Conservation (phyloP, 176 grass and related monocot genomes). For the Bromus sterilis region DNA sequence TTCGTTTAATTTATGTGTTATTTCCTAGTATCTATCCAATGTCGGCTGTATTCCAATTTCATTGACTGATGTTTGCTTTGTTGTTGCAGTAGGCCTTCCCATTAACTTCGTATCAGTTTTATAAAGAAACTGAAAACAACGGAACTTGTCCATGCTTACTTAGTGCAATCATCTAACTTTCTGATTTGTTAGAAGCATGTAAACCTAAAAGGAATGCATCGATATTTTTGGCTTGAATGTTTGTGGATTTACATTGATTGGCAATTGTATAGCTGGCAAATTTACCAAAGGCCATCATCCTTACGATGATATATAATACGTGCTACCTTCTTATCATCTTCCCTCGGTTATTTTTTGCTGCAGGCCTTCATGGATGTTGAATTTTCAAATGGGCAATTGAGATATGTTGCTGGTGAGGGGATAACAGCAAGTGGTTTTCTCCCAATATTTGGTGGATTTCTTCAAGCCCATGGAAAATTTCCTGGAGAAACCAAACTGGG, state of each 20-base stretch:
- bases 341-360: slow-evolving; percentile 18
- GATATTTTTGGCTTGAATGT: background rate
- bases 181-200: background rate
- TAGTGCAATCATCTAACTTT: background rate
- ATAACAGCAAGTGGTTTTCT: slow-evolving; percentile 71
- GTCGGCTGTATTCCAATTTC: background rate
- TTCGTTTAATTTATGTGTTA: background rate
- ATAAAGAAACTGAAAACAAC: background rate
- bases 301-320: background rate
- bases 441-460: slow-evolving; percentile 75
- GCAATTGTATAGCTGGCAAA: background rate
- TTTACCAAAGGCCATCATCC: background rate
- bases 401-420: slow-evolving; percentile 90
- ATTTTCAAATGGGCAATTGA: slow-evolving; percentile 86
- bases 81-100: background rate
- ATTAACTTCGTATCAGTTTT: background rate
- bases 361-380: slow-evolving; percentile 97
- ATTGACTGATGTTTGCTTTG: background rate
- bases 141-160: background rate
- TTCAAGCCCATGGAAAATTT: slow-evolving; percentile 75
- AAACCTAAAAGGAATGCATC: background rate
- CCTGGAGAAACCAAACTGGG: slow-evolving; percentile 86
- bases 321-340: background rate
- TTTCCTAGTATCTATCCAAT: background rate
- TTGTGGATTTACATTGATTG: background rate